Evolutionary conservation across 73 alveolate species (phyloP).

Genomic region (Halteria grandinella): DNA sequence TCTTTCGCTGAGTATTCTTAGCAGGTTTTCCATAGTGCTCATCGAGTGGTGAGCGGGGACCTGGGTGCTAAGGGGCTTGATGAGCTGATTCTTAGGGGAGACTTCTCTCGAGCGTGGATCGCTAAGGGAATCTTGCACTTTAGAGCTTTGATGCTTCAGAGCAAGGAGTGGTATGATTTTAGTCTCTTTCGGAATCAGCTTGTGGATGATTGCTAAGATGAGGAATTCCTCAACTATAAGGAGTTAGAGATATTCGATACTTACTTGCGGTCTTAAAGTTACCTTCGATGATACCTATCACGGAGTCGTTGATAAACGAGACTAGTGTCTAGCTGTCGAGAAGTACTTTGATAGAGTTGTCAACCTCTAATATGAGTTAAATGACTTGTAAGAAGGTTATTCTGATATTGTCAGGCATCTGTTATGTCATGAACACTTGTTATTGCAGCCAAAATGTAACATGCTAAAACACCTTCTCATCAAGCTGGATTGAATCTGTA

Average conservation of each 20-base stretch:
- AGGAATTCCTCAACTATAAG: constrained; percentile 50
- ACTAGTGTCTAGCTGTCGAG: constrained; percentile 11
- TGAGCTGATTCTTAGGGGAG: too few species aligned
- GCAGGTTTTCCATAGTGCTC: too few species aligned
- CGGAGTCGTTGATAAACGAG: constrained; percentile 34
- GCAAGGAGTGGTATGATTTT: constrained; percentile 42
- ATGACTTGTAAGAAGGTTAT: constrained; percentile 36
- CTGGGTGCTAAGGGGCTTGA: too few species aligned
- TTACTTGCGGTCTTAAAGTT: constrained; percentile 36
- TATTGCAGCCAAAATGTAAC: constrained; percentile 25
- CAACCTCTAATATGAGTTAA: constrained; percentile 35
- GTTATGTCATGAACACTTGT: constrained; percentile 15
- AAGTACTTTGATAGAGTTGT: constrained; percentile 25
- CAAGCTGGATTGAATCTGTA: constrained; percentile 22
- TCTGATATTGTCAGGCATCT: constrained; percentile 47
- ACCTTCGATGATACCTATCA: not conserved
- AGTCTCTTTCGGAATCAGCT: constrained; percentile 46
- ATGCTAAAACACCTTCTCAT: constrained; percentile 6
- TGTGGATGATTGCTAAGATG: constrained; percentile 19
- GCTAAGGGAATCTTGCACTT: too few species aligned
- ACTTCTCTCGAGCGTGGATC: too few species aligned
- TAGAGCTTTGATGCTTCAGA: too few species aligned
- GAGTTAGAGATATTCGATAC: not conserved
- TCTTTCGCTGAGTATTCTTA: too few species aligned
- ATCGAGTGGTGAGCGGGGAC: too few species aligned